These are phyloP conservation scores for Aspergillus pseudoglaucus DNA, from an alignment of 2,329 filamentous ascomycete genomes.

Conservation along the genomic window DNA sequence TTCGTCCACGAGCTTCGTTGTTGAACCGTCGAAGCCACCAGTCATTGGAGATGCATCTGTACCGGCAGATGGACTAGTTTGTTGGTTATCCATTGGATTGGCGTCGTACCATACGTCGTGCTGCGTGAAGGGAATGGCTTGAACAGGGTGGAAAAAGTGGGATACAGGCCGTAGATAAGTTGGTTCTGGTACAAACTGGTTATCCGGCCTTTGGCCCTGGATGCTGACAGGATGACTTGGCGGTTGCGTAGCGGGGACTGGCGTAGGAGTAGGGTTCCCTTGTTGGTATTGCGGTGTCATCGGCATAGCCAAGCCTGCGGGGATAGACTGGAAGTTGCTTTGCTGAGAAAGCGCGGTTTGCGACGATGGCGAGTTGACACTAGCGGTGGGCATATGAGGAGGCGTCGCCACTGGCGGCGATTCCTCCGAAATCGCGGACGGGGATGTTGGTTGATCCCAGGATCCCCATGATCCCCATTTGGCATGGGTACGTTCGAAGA, in stretches of 20 bases:
- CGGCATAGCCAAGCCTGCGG: slow-evolving; percentile 8
- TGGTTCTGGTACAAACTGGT: slow-evolving; percentile 22
- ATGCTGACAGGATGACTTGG: slow-evolving; percentile 12
- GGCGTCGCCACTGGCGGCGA: slow-evolving; percentile 15
- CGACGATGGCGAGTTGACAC: slow-evolving; percentile 13
- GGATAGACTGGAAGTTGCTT: slow-evolving; percentile 5
- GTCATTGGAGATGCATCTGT: slow-evolving; percentile 43
- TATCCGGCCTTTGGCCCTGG: slow-evolving; percentile 14
- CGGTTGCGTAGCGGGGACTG: slow-evolving; percentile 15
- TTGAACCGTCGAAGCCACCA: slow-evolving; percentile 47
- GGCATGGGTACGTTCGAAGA: slow-evolving; percentile 70
- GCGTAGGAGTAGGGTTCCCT: slow-evolving; percentile 8
- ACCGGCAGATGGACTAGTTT: slow-evolving; percentile 19
- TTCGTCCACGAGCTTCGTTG: slow-evolving; percentile 56
- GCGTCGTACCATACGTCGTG: slow-evolving; percentile 30
- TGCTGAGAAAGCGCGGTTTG: slow-evolving; percentile 3
- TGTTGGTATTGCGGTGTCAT: slow-evolving; percentile 13
- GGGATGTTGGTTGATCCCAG: slow-evolving; percentile 35
- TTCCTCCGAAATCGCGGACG: slow-evolving; percentile 18
- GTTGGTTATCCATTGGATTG: slow-evolving; percentile 17
- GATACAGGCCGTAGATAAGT: slow-evolving; percentile 25
- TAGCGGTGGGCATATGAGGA: slow-evolving; percentile 12
- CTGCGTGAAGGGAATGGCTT: slow-evolving; percentile 17
- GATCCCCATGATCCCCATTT: slow-evolving; percentile 67
- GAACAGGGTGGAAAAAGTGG: slow-evolving; percentile 13